These are phyloP conservation scores for Sporothrix mexicana DNA, from an alignment of 2,329 filamentous ascomycete species.

Conservation along the genomic window DNA sequence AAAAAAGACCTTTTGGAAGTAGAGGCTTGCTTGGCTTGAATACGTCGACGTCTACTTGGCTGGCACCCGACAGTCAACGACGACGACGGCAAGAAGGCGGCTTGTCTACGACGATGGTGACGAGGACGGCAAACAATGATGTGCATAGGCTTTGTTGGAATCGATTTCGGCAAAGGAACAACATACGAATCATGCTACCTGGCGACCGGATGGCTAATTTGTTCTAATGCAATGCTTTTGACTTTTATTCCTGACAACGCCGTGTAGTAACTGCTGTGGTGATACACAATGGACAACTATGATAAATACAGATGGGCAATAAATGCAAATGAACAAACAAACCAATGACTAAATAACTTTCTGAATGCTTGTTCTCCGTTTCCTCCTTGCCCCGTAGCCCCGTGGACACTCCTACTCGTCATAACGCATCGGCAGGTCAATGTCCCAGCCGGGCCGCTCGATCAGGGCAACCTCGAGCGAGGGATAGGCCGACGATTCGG, in stretches of 20 bases:
- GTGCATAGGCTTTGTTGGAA: neutral
- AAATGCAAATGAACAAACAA: neutral
- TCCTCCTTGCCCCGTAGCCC: no score
- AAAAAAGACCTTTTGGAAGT: neutral
- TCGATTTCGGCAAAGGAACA: neutral
- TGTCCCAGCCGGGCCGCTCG: conserved; percentile 83
- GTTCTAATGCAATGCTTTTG: conserved; percentile 15
- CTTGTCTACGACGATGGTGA: neutral
- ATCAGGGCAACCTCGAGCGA: conserved; percentile 82
- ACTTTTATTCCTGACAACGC: conserved; percentile 14
- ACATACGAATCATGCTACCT: no score
- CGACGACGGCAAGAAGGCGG: neutral
- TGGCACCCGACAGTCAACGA: neutral
- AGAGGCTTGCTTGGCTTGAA: neutral
- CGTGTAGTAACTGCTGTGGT: conserved; percentile 21
- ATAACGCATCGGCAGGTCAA: conserved; percentile 76
- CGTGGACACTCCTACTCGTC: conserved; percentile 3
- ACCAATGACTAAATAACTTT: conserved; percentile 1
- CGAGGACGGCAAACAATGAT: neutral
- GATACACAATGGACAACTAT: conserved; percentile 1
- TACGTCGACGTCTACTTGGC: neutral
- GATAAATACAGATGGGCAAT: conserved; percentile 9
- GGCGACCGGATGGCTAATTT: no score
- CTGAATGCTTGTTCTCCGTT: neutral
- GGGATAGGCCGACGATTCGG: conserved; percentile 36